A percentile compares a stretch with the other conserved stretches of the same genome.
phyloP scores from a whole-genome alignment of 306 rosid species.

The Cicer cuneatum region DNA sequence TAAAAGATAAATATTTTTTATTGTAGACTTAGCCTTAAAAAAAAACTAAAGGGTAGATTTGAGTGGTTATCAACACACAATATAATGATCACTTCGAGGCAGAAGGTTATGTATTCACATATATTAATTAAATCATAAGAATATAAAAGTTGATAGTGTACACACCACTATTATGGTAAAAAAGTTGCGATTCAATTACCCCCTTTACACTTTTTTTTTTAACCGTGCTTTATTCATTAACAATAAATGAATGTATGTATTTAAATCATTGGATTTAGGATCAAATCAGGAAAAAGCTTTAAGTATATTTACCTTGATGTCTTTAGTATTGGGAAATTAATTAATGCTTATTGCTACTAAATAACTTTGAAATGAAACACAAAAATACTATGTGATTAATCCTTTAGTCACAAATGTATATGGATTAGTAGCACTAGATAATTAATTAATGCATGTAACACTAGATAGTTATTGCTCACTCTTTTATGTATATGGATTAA shows the following conservation, averaged over 20 bases:
- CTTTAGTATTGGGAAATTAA: constrained; percentile 22
- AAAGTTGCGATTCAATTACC: constrained; percentile 47
- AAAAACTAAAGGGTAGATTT: constrained; percentile 1
- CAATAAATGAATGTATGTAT: constrained; percentile 23
- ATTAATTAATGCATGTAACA: too few relatives aligned
- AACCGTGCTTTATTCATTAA: constrained; percentile 47
- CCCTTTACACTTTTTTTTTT: constrained; percentile 55
- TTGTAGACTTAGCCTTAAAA: too few relatives aligned
- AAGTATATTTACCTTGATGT: constrained; percentile 55
- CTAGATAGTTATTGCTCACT: too few relatives aligned
- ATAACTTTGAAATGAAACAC: too few relatives aligned
- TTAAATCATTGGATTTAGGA: constrained; percentile 66
- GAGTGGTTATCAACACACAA: constrained; percentile 49
- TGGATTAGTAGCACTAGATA: too few relatives aligned
- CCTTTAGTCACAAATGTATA: too few relatives aligned
- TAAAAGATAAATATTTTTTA: too few relatives aligned
- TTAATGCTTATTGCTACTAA: too few relatives aligned
- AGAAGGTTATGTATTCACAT: constrained; percentile 52
- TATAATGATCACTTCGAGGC: constrained; percentile 57
- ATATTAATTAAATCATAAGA: constrained; percentile 16
- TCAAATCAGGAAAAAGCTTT: constrained; percentile 57
- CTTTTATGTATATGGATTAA: too few relatives aligned
- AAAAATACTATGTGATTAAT: too few relatives aligned
- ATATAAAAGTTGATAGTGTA: constrained; percentile 51
- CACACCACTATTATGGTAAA: constrained; percentile 67